These are phyloP conservation scores for Arabidopsis lyrata DNA, from an alignment of 441 rosid genomes.

Conservation along the genomic window DNA sequence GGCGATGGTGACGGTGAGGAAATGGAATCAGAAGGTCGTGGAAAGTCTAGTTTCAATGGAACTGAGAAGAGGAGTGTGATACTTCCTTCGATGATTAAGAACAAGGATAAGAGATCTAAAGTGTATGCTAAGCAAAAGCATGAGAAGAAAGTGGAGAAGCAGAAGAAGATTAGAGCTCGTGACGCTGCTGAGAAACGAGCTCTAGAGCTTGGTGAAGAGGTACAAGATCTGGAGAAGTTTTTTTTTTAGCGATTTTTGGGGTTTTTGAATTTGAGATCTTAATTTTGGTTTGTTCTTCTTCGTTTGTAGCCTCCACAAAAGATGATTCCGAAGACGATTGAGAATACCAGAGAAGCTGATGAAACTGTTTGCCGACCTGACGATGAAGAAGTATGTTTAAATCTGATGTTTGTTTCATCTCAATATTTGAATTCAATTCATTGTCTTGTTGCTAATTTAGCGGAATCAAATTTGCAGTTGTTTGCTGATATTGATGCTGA, in stretches of 20 bases:
- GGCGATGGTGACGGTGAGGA: slow-evolving; percentile 43
- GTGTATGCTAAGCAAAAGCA: slow-evolving; percentile 80
- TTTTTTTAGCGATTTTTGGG: background rate
- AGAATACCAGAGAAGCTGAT: slow-evolving; percentile 86
- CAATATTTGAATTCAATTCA: background rate
- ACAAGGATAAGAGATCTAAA: slow-evolving; percentile 87
- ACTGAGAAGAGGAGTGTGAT: slow-evolving; percentile 49
- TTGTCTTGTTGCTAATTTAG: background rate
- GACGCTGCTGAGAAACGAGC: slow-evolving; percentile 81
- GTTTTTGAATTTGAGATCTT: background rate
- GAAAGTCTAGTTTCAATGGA: slow-evolving; percentile 9
- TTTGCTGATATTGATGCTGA: slow-evolving; percentile 89
- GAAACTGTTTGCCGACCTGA: slow-evolving; percentile 91
- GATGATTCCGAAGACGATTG: slow-evolving; percentile 77
- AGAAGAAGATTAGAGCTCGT: slow-evolving; percentile 78
- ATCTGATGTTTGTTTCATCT: slow-evolving; percentile 20
- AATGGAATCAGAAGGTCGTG: slow-evolving; percentile 25
- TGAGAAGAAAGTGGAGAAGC: slow-evolving; percentile 84
- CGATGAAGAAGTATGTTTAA: slow-evolving; percentile 76
- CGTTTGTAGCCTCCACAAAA: slow-evolving; percentile 69
- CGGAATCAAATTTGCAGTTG: slow-evolving; percentile 51
- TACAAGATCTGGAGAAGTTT: slow-evolving; percentile 14
- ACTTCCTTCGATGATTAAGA: slow-evolving; percentile 89
- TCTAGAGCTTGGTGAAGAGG: slow-evolving; percentile 96
- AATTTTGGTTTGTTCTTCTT: background rate